A percentile compares a stretch with the other conserved stretches of the same genome.
phyloP scores from a whole-genome alignment of 1,284 basidiomycete genomes.

The Inonotus hispidus region DNA sequence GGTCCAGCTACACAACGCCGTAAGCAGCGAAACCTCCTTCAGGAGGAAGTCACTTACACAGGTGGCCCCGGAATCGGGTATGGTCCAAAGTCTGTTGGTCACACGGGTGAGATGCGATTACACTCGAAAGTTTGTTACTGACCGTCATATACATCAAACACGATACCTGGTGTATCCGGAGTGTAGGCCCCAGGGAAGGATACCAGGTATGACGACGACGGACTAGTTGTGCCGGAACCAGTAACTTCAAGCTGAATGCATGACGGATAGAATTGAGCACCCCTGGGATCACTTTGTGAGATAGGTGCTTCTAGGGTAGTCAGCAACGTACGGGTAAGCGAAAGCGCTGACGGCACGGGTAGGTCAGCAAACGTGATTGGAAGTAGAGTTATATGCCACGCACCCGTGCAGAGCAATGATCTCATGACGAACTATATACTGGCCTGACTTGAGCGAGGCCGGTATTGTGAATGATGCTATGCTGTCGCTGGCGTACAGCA shows the following conservation, averaged over 20 bases:
- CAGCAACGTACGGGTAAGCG: not conserved
- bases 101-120: not conserved
- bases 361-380: not conserved
- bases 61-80: conserved; percentile 24
- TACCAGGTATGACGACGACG: conserved; percentile 37
- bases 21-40: not conserved
- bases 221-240: conserved; percentile 42
- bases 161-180: conserved; percentile 37
- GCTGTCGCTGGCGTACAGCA: conserved; percentile 34
- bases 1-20: not conserved
- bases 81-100: conserved; percentile 8
- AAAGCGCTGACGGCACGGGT: not conserved
- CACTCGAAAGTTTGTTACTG: not conserved
- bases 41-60: conserved; percentile 10
- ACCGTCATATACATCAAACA: conserved; percentile 36
- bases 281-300: conserved; percentile 24
- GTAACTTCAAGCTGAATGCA: conserved; percentile 49
- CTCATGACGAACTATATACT: conserved; percentile 47
- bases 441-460: conserved; percentile 38
- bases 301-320: not conserved
- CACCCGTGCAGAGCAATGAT: conserved; percentile 27
- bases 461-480: conserved; percentile 45
- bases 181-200: conserved; percentile 51
- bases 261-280: conserved; percentile 35
- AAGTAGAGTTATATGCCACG: not conserved